phyloP scores from a whole-genome alignment of 177 flowering plant species.

The Vitis hybrid region DNA sequence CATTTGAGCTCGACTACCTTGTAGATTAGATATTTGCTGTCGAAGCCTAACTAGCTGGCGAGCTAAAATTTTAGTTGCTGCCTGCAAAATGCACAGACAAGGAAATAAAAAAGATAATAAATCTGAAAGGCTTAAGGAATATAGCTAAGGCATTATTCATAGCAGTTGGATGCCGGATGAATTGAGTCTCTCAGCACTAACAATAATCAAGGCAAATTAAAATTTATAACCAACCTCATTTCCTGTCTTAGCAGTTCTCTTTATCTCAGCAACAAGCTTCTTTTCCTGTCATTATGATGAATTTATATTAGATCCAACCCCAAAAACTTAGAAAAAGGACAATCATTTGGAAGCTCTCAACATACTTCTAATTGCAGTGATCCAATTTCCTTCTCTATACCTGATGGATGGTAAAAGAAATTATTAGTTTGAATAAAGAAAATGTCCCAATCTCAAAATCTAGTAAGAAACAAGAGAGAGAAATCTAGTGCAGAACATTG shows the following conservation, averaged over 20 bases:
- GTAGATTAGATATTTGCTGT: constrained; percentile 60
- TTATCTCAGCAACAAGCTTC: constrained; percentile 47
- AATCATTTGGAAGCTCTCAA: neutral
- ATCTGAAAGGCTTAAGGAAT: neutral
- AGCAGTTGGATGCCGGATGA: neutral
- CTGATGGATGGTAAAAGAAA: constrained; percentile 20
- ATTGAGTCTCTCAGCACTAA: neutral
- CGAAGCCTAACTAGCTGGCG: constrained; percentile 59
- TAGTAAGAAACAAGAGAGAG: neutral
- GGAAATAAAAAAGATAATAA: neutral
- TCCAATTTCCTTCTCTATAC: constrained; percentile 52
- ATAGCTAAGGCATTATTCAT: neutral
- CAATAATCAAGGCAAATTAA: neutral
- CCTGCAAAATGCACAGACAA: constrained; percentile 20
- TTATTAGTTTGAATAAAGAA: neutral
- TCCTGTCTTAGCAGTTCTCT: constrained; percentile 51
- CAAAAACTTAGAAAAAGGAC: neutral
- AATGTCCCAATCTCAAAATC: neutral
- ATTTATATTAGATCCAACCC: constrained; percentile 12
- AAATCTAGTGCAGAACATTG: neutral
- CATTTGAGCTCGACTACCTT: constrained; percentile 70
- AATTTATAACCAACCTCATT: constrained; percentile 30
- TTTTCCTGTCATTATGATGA: constrained; percentile 37
- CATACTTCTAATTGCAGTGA: constrained; percentile 47
- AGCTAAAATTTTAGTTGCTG: constrained; percentile 45